These are phyloP conservation scores for Naegleria fowleri DNA, from an alignment of 208 protist species.

Conservation along the genomic window DNA sequence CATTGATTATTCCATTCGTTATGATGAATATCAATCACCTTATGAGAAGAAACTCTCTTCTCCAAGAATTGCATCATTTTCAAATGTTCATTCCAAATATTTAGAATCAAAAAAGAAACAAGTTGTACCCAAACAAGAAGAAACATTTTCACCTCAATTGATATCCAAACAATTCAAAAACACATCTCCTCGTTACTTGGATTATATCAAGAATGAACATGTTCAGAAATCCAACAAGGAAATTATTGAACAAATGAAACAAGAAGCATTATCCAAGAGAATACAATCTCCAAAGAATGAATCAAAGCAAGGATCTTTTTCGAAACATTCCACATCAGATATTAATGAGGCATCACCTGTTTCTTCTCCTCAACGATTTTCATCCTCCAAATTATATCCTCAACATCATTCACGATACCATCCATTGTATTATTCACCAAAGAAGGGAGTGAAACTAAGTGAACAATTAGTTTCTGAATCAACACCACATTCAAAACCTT, in stretches of 20 bases:
- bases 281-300: background rate
- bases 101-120: background rate
- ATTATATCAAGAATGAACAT: background rate
- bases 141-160: background rate
- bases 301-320: too few species aligned
- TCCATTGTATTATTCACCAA: too few species aligned
- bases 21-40: background rate
- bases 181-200: background rate
- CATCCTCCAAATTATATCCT: too few species aligned
- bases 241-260: background rate
- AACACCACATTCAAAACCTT: too few species aligned
- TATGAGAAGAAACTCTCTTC: background rate
- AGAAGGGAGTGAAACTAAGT: too few species aligned
- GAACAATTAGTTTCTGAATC: too few species aligned
- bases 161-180: background rate
- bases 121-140: background rate
- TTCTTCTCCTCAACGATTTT: too few species aligned
- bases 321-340: too few species aligned
- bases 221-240: background rate
- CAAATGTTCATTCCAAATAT: background rate
- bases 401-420: too few species aligned
- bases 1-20: background rate
- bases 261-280: background rate
- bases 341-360: too few species aligned
- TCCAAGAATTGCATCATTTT: background rate